phyloP scores from a whole-genome alignment of 139 green algal genomes.

The Zygnema cylindricum region DNA sequence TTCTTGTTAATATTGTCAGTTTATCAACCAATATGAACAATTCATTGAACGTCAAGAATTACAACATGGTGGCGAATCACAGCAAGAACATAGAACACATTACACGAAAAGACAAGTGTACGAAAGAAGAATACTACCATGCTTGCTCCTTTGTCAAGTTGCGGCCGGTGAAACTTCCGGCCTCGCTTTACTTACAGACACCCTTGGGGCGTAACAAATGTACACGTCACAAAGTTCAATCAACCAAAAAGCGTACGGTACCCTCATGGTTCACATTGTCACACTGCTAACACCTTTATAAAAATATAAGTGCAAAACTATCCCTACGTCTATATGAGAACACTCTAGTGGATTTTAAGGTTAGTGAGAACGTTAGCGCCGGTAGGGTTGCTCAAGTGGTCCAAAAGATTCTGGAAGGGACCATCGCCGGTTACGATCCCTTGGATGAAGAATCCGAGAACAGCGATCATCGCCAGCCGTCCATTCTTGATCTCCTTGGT shows the following conservation, averaged over 20 bases:
- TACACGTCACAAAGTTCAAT: neutral
- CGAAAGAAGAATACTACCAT: no score
- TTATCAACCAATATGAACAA: no score
- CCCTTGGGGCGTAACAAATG: neutral
- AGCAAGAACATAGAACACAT: no score
- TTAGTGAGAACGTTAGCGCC: conserved; percentile 54
- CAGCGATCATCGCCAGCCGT: conserved; percentile 80
- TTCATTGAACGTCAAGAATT: no score
- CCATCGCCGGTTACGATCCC: conserved; percentile 71
- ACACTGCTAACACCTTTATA: no score
- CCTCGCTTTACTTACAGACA: neutral
- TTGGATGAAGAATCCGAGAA: conserved; percentile 80
- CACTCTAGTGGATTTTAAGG: conserved; percentile 48
- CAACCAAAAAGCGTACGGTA: neutral
- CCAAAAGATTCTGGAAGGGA: conserved; percentile 77
- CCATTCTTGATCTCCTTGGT: conserved; percentile 98
- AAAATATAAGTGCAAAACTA: no score
- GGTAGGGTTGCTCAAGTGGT: conserved; percentile 80
- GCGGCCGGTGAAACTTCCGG: no score
- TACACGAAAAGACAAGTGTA: no score
- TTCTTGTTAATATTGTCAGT: no score
- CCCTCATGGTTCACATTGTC: no score
- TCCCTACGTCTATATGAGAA: neutral
- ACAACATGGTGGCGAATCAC: no score
- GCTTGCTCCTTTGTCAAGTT: no score